phyloP scores from a whole-genome alignment of 2,329 filamentous ascomycete species.

The Phialophora tarda region DNA sequence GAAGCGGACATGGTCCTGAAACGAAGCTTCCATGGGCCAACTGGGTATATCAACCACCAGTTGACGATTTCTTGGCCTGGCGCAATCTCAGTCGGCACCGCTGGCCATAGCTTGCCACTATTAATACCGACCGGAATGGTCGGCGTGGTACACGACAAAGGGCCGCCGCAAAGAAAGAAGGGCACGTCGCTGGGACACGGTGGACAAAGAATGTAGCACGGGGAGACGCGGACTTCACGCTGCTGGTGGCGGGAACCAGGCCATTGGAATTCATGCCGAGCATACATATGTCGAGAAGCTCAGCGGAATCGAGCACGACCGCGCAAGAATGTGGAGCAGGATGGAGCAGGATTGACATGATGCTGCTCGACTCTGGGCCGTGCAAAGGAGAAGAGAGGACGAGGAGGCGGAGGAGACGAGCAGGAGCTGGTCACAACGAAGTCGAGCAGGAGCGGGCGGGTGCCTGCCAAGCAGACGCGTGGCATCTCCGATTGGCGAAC shows the following conservation, averaged over 20 bases:
- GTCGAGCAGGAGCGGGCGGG: not conserved
- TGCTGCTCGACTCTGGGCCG: not conserved
- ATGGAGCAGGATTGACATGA: not conserved
- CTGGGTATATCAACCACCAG: not conserved
- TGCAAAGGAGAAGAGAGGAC: not conserved
- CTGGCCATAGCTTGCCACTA: slow-evolving; percentile 13
- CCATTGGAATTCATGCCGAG: not conserved
- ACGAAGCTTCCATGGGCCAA: slow-evolving; percentile 7
- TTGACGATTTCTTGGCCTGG: not conserved
- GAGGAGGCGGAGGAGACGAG: not conserved
- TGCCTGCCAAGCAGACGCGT: slow-evolving; percentile 19
- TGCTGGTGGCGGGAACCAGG: not conserved
- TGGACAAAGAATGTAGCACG: not conserved
- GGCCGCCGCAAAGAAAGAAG: slow-evolving; percentile 1
- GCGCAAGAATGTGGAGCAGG: not conserved
- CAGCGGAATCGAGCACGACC: not conserved
- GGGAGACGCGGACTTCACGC: not conserved
- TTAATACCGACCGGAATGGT: slow-evolving; percentile 17
- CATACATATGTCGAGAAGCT: not conserved
- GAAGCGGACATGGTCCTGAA: slow-evolving; percentile 13
- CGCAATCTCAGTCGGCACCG: not conserved
- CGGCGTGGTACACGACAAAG: slow-evolving; percentile 20
- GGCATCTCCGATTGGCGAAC: slow-evolving; percentile 11
- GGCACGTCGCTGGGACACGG: not conserved
- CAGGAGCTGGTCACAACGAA: not conserved